A percentile compares a stretch with the other conserved stretches of the same genome.
Evolutionary conservation across 441 rosid genomes (phyloP).

Genomic region (Erodium trifolium): DNA sequence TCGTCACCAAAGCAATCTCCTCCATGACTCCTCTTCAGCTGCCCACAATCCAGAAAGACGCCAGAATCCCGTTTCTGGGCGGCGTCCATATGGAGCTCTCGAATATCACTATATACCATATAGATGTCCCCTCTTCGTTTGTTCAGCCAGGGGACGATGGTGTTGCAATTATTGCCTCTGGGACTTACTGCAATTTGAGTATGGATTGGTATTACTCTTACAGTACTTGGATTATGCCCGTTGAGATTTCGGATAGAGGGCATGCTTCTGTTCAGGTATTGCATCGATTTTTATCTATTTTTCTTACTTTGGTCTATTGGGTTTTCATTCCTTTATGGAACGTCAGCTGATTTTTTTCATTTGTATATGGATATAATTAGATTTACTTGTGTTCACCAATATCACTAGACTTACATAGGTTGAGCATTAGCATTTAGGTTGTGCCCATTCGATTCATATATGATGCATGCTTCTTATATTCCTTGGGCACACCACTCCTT

Average conservation of each 20-base stretch:
- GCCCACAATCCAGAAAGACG: slow-evolving; percentile 47
- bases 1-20: slow-evolving; percentile 57
- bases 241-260: slow-evolving; percentile 52
- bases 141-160: slow-evolving; percentile 46
- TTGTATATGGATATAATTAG: background rate
- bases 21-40: slow-evolving; percentile 59
- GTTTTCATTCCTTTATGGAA: background rate
- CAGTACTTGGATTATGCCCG: slow-evolving; percentile 35
- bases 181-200: slow-evolving; percentile 53
- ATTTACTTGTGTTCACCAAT: background rate
- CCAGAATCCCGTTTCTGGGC: slow-evolving; percentile 64
- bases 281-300: background rate
- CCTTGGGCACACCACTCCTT: background rate
- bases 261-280: slow-evolving; percentile 56
- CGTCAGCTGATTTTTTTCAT: background rate
- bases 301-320: background rate
- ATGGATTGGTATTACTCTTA: slow-evolving; percentile 75
- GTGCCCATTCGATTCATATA: background rate
- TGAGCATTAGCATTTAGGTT: background rate
- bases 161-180: slow-evolving; percentile 43
- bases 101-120: slow-evolving; percentile 53
- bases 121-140: slow-evolving; percentile 37
- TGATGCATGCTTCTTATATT: background rate
- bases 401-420: background rate
- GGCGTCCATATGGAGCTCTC: slow-evolving; percentile 51